Evolutionary conservation across 768 basidiomycete genomes (phyloP), one percentile per base, ranked within the genome.

Genomic region (Boletus rubropictus): DNA sequence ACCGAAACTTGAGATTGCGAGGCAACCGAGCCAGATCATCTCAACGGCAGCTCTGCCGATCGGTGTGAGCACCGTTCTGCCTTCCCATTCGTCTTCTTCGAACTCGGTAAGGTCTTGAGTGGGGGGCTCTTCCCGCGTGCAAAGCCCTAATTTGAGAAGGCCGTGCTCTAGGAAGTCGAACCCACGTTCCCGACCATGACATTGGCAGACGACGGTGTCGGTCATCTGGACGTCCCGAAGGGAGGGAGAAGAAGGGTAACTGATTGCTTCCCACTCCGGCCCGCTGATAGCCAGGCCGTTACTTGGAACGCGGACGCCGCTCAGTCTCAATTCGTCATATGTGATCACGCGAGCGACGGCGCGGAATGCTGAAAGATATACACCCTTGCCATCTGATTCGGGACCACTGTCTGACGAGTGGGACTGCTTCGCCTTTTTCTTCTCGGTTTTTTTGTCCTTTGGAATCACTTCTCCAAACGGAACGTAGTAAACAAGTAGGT

Each of bases 101-200:
- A 69, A 64, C 28, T 69, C 68, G 15, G 50, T 31, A 3, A 44
- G 39, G 1, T 49, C 42, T 4, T 55, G 51, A 7, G 25, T 17
- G 11, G 56, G 25, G 1, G 46, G 12, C 6, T 61, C 58, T 60
- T 67, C 66, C 21, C 37, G 40, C 17, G 53, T 57, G 55, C 83
- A 82, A 51, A 93, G 68, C 0, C 88, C 89, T 46, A 94, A 73
- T 62, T 81, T 79, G 53, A 80, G 75, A 44, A 93, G 72, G 0
- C 88, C 90, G 40, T 94, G 83, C 0, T 84, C 78, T n/a, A 82
- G 64, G 51, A 94, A 89, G 63, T 89, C 81, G 42, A 94, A 77
- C 4, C 88, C 88, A 1, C 69, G 64, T 25, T 82, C 77, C 18
- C 82, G 77, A 21, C 80, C 76, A 42, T 74, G 65, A 53, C 84